Conservation (phyloP, 1,139 yeast species). For the Suhomyces maxii region DNA sequence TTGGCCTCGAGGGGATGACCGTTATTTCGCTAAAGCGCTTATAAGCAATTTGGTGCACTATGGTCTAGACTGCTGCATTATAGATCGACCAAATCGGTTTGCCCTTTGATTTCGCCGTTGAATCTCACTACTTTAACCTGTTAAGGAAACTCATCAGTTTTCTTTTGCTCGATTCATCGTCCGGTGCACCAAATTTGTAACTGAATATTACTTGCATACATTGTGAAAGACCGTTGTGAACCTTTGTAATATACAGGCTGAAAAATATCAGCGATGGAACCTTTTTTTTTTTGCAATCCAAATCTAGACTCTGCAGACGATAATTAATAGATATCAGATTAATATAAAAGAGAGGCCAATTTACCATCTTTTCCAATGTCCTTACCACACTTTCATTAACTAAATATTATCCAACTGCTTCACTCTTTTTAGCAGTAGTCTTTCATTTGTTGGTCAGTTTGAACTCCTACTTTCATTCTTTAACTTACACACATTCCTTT, state of each 20-base stretch:
- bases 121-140: not conserved
- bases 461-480: not conserved
- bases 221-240: constrained; percentile 1
- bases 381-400: constrained; percentile 2
- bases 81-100: not conserved
- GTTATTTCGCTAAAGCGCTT: no score
- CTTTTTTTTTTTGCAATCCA: constrained; percentile 4
- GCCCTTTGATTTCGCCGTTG: not conserved
- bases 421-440: constrained; percentile 6
- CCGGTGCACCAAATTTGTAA: not conserved
- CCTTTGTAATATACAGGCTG: not conserved
- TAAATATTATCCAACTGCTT: not conserved
- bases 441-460: not conserved
- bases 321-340: not conserved
- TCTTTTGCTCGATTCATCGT: not conserved
- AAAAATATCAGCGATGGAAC: constrained; percentile 5
- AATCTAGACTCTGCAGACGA: constrained; percentile 4
- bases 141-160: not conserved
- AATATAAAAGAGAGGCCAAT: not conserved
- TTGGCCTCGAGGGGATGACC: no score
- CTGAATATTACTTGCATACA: not conserved
- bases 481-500: constrained; percentile 1
- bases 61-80: no score
- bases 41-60: no score
- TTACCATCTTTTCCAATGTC: not conserved